Evolutionary conservation across 305 asterid species (phyloP).

Genomic region (Lippia alba): DNA sequence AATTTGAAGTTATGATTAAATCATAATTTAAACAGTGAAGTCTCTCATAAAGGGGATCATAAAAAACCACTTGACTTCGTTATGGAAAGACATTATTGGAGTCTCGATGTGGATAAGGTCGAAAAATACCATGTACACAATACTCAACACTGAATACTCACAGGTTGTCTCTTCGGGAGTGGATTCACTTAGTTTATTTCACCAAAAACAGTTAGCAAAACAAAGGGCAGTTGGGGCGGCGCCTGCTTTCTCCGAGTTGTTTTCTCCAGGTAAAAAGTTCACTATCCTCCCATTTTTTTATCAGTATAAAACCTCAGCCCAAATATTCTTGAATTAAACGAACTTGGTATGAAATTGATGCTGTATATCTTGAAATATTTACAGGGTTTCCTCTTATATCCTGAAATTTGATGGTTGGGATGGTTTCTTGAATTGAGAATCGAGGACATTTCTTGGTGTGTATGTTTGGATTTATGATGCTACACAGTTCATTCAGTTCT

Average conservation of each 20-base stretch:
- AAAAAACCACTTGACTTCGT: too few relatives aligned
- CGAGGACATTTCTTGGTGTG: constrained; percentile 14
- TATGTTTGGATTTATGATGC: constrained; percentile 56
- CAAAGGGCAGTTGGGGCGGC: constrained; percentile 25
- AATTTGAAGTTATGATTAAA: too few relatives aligned
- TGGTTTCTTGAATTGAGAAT: constrained; percentile 38
- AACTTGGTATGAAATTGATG: constrained; percentile 14
- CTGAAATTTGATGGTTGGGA: constrained; percentile 37
- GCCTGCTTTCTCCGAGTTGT: constrained; percentile 14
- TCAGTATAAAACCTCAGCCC: too few relatives aligned
- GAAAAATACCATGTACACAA: not conserved
- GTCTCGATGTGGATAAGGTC: constrained; percentile 39
- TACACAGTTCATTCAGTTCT: constrained; percentile 60
- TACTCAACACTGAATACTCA: too few relatives aligned
- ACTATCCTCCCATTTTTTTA: not conserved
- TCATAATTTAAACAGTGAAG: too few relatives aligned
- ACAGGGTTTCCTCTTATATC: constrained; percentile 30
- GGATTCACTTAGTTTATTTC: constrained; percentile 1
- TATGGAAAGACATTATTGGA: constrained; percentile 1
- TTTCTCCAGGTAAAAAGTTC: constrained; percentile 20
- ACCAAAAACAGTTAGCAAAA: constrained; percentile 27
- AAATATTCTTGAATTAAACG: constrained; percentile 4
- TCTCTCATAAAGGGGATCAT: too few relatives aligned
- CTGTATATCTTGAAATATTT: constrained; percentile 17
- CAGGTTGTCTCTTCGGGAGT: not conserved